These are phyloP conservation scores for Mycena epipterygia DNA, from an alignment of 768 basidiomycete genomes.

Conservation along the genomic window DNA sequence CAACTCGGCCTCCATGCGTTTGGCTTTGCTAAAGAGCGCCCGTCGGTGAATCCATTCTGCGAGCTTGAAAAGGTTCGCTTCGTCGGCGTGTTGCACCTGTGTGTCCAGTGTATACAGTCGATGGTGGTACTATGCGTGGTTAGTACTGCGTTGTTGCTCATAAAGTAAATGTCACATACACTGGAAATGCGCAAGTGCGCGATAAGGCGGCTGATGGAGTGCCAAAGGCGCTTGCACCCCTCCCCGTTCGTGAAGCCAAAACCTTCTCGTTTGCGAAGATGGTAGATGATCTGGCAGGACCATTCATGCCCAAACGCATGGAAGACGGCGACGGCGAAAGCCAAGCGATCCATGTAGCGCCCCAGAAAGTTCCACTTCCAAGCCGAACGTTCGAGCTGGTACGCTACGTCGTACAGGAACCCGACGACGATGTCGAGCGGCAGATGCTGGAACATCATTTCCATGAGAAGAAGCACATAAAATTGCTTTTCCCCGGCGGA, in stretches of 20 bases:
- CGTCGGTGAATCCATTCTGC: slow-evolving; percentile 27
- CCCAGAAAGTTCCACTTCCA: slow-evolving; percentile 44
- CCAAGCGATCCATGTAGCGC: slow-evolving; percentile 38
- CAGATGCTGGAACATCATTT: slow-evolving; percentile 49
- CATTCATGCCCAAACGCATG: slow-evolving; percentile 58
- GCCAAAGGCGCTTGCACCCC: slow-evolving; percentile 53
- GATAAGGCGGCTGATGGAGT: slow-evolving; percentile 41
- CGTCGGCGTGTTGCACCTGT: slow-evolving; percentile 39
- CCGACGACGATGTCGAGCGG: slow-evolving; percentile 42
- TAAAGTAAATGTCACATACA: slow-evolving; percentile 35
- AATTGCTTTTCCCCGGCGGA: slow-evolving; percentile 50
- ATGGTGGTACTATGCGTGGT: slow-evolving; percentile 37
- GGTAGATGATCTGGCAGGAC: slow-evolving; percentile 52
- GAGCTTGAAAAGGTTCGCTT: slow-evolving; percentile 26
- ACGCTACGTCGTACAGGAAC: slow-evolving; percentile 53
- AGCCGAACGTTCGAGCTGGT: slow-evolving; percentile 47
- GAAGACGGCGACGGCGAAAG: slow-evolving; percentile 51
- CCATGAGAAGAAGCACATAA: slow-evolving; percentile 47
- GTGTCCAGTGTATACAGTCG: slow-evolving; percentile 42
- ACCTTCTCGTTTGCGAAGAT: slow-evolving; percentile 49
- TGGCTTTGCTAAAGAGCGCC: neutral
- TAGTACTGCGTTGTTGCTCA: no score
- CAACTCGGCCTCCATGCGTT: slow-evolving; percentile 21
- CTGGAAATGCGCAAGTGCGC: slow-evolving; percentile 43
- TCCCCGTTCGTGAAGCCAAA: slow-evolving; percentile 47